A percentile compares a stretch with the other conserved stretches of the same genome.
Conservation (phyloP, 2,329 filamentous ascomycete species). For the Hawksworthiomyces lignivorus region DNA sequence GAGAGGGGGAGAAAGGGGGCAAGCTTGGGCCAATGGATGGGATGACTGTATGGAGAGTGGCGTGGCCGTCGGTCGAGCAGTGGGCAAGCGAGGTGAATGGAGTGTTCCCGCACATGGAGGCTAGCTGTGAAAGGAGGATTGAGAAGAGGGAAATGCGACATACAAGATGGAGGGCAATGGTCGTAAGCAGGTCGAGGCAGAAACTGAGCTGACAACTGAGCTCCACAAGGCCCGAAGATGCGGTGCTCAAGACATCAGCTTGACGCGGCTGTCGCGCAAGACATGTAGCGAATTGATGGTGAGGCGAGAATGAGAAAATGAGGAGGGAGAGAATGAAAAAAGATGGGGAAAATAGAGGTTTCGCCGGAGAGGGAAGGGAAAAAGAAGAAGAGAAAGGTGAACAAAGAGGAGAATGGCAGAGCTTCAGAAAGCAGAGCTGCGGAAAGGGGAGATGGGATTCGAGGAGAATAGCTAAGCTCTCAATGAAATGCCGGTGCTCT, state of each 20-base stretch:
- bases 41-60: slow-evolving; percentile 4
- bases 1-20: neutral
- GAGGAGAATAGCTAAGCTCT: too few relatives aligned
- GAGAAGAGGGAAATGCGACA: neutral
- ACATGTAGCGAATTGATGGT: neutral
- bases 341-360: too few relatives aligned
- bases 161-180: too few relatives aligned
- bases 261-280: slow-evolving; percentile 8
- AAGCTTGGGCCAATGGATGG: slow-evolving; percentile 4
- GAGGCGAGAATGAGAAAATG: neutral
- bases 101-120: neutral
- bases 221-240: too few relatives aligned
- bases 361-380: neutral
- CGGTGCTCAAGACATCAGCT: slow-evolving; percentile 4
- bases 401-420: too few relatives aligned
- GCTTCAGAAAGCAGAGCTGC: too few relatives aligned
- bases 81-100: neutral
- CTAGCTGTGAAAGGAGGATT: neutral
- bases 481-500: too few relatives aligned
- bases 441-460: too few relatives aligned
- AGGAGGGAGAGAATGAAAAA: neutral
- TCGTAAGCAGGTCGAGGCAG: too few relatives aligned
- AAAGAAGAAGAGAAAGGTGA: neutral
- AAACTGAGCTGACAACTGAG: too few relatives aligned
- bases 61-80: slow-evolving; percentile 1